phyloP scores from a whole-genome alignment of 176 grass and related monocot species.

The Rhipidocladum racemiflorum region DNA sequence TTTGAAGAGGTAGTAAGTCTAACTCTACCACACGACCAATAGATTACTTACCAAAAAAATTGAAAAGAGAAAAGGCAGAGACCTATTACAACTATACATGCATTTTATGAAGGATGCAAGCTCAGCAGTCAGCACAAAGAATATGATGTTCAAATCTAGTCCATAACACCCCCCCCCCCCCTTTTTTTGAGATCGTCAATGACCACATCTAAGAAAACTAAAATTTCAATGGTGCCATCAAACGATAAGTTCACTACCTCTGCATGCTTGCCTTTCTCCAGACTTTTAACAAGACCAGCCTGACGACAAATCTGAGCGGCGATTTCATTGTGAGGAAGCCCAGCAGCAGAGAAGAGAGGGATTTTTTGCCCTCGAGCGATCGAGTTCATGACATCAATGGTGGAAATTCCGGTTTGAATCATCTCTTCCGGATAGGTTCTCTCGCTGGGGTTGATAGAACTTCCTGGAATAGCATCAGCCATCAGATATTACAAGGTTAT shows the following conservation, averaged over 20 bases:
- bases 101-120: not conserved
- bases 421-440: constrained; percentile 98
- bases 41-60: not conserved
- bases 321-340: constrained; percentile 95
- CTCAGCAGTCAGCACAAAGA: not conserved
- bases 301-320: constrained; percentile 96
- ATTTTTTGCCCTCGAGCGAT: constrained; percentile 97
- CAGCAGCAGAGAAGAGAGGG: constrained; percentile 91
- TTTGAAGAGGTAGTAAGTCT: not conserved
- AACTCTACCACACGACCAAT: too few species aligned
- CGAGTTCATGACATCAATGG: constrained; percentile 97
- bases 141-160: too few species aligned
- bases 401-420: constrained; percentile 96
- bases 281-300: constrained; percentile 81
- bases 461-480: constrained; percentile 44
- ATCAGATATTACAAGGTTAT: constrained; percentile 7
- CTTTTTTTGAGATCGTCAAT: too few species aligned
- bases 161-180: too few species aligned
- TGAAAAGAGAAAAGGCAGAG: not conserved
- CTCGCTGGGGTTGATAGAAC: constrained; percentile 95
- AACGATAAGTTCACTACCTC: constrained; percentile 27
- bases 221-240: constrained; percentile 12
- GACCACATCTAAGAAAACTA: too few species aligned
- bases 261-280: constrained; percentile 71
- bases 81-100: not conserved